Percentiles rank a stretch among this genome's conserved stretches.
phyloP scores from a whole-genome alignment of 2,329 filamentous ascomycete genomes.

The Pezizomycotina sp. region DNA sequence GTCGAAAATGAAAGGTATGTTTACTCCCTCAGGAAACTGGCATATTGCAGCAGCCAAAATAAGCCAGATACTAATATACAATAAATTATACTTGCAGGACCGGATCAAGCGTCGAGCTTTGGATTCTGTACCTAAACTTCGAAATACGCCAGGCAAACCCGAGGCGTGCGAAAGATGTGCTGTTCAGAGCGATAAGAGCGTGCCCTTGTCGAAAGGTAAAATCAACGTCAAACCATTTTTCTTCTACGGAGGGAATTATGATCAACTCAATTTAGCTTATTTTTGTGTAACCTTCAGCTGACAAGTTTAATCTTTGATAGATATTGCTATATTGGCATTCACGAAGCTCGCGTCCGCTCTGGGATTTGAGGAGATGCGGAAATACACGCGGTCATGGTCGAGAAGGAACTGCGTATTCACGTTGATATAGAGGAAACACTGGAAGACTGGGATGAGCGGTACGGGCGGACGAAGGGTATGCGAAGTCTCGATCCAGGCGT shows the following conservation, averaged over 20 bases:
- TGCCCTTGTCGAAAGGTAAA: constrained; percentile 44
- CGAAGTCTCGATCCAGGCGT: too few relatives aligned
- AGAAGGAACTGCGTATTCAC: constrained; percentile 46
- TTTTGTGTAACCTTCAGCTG: constrained; percentile 3
- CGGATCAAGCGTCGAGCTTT: constrained; percentile 32
- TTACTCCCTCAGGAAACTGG: too few relatives aligned
- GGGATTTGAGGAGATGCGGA: constrained; percentile 35
- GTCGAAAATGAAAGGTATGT: constrained; percentile 27
- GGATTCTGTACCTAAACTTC: constrained; percentile 39
- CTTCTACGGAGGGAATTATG: not conserved
- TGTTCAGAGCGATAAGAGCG: constrained; percentile 39
- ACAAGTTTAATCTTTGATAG: constrained; percentile 20
- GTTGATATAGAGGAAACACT: constrained; percentile 36
- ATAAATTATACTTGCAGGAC: constrained; percentile 26
- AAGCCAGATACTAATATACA: not conserved
- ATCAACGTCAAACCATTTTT: not conserved
- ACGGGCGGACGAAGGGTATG: too few relatives aligned
- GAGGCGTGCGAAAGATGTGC: constrained; percentile 35
- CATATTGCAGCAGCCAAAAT: not conserved
- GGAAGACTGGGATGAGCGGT: constrained; percentile 27
- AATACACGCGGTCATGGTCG: constrained; percentile 40
- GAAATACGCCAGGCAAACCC: constrained; percentile 31
- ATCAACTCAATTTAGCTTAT: not conserved
- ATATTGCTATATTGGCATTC: constrained; percentile 42
- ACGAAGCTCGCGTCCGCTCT: constrained; percentile 31